Evolutionary conservation across 2,329 filamentous ascomycete genomes (phyloP).

Genomic region (Monilinia vaccinii-corymbosi): DNA sequence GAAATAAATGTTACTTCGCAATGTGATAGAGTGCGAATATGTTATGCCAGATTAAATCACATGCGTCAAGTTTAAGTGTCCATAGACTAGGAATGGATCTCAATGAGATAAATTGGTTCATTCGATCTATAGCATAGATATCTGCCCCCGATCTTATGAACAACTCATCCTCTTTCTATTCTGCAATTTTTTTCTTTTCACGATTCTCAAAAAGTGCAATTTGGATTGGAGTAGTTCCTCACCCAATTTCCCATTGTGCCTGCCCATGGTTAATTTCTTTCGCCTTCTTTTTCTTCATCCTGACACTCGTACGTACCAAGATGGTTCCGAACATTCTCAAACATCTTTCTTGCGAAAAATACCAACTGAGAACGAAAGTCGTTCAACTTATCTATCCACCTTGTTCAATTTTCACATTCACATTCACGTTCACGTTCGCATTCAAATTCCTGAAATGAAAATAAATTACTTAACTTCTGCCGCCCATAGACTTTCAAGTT

Average conservation of each 20-base stretch:
- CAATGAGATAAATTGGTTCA: neutral
- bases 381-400: neutral
- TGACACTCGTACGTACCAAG: no score
- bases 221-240: no score
- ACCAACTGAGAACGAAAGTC: neutral
- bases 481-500: neutral
- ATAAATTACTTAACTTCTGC: neutral
- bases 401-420: neutral
- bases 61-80: no score
- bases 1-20: neutral
- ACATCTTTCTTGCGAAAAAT: no score
- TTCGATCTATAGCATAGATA: accelerated
- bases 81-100: neutral
- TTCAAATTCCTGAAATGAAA: neutral
- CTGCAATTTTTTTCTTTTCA: no score
- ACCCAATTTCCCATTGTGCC: no score
- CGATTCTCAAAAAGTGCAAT: no score
- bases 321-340: no score
- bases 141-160: no score
- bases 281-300: neutral
- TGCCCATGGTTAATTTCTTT: neutral
- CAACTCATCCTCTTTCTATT: no score
- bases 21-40: no score
- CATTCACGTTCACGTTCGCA: no score
- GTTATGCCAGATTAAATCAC: neutral